Evolutionary conservation across 2,329 filamentous ascomycete genomes (phyloP).

Genomic region (Colletotrichum endophyticum): DNA sequence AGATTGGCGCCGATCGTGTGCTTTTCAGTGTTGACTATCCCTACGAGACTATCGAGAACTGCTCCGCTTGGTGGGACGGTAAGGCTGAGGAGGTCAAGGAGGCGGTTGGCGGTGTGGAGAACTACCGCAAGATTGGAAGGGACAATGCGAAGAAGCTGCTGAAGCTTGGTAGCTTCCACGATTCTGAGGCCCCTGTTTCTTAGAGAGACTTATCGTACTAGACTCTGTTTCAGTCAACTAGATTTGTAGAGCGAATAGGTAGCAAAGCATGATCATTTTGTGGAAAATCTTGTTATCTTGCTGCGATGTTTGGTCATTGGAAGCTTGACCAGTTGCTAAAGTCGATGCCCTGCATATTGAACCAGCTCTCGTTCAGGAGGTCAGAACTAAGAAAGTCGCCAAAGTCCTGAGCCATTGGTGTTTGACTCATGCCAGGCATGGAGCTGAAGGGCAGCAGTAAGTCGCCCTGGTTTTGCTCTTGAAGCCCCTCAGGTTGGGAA

Average conservation of each 20-base stretch:
- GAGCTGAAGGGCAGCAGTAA: background rate
- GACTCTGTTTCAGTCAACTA: fast-evolving
- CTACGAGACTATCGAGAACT: constrained; percentile 50
- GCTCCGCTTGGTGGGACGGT: constrained; percentile 45
- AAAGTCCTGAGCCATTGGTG: background rate
- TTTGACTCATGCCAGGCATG: background rate
- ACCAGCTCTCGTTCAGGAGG: background rate
- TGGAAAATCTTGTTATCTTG: fast-evolving
- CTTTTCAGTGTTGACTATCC: constrained; percentile 61
- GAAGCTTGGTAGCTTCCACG: constrained; percentile 40
- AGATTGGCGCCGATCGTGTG: constrained; percentile 54
- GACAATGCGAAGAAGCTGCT: constrained; percentile 48
- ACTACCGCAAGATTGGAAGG: constrained; percentile 43
- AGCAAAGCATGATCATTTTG: background rate
- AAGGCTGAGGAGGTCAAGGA: constrained; percentile 27
- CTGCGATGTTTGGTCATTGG: background rate
- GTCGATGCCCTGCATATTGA: background rate
- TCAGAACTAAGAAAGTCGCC: background rate
- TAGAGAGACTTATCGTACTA: background rate
- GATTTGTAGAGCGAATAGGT: fast-evolving
- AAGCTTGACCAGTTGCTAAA: background rate
- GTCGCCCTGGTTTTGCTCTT: background rate
- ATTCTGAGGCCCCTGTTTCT: constrained; percentile 25
- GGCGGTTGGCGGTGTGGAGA: constrained; percentile 24
- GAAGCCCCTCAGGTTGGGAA: fast-evolving